phyloP scores from a whole-genome alignment of 345 rosid genomes.

The Rhizophora apiculata region DNA sequence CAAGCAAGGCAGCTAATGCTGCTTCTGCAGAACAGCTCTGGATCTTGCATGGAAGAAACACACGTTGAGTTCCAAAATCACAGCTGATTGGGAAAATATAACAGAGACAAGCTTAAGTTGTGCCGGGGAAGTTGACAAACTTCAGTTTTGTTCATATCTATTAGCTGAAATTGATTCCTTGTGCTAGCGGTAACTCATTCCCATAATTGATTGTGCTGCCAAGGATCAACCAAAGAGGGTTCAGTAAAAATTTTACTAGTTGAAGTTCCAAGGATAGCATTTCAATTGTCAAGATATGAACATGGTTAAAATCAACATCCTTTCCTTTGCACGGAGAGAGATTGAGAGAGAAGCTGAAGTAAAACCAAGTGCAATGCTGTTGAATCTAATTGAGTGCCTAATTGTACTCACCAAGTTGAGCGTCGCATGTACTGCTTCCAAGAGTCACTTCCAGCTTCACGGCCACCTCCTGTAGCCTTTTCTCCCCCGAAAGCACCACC shows the following conservation, averaged over 20 bases:
- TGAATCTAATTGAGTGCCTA: neutral
- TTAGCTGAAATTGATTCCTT: conserved; percentile 94
- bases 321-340: neutral
- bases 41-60: conserved; percentile 7
- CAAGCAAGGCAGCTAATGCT: neutral
- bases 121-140: neutral
- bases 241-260: neutral
- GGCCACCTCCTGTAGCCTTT: conserved; percentile 95
- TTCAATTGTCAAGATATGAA: neutral
- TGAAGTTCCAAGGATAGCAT: neutral
- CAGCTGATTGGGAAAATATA: neutral
- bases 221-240: conserved; percentile 5
- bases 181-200: conserved; percentile 88
- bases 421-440: conserved; percentile 99
- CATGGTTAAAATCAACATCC: neutral
- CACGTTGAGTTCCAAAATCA: neutral
- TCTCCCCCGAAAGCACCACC: conserved; percentile 98
- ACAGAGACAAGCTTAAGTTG: neutral
- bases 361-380: neutral
- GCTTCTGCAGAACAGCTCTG: neutral
- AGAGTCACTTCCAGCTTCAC: conserved; percentile 97
- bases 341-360: neutral
- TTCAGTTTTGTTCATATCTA: neutral
- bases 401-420: conserved; percentile 67
- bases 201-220: conserved; percentile 92